These are phyloP conservation scores for Russula sp. DNA, from an alignment of 768 basidiomycete genomes.

Conservation along the genomic window DNA sequence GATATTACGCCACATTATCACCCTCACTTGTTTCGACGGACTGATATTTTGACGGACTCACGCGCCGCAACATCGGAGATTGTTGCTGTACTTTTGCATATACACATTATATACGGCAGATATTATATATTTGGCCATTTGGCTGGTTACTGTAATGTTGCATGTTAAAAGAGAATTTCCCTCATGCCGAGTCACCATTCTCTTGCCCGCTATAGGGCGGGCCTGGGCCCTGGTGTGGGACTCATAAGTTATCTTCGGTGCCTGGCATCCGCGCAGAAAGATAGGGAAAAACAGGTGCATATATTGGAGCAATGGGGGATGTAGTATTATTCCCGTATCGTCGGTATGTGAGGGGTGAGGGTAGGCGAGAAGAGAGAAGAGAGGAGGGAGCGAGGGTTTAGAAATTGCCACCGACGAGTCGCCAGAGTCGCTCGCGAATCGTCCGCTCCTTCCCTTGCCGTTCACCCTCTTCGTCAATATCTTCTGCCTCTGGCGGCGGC, in stretches of 20 bases:
- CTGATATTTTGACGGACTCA: not conserved
- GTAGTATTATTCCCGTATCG: not conserved
- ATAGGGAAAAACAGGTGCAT: not conserved
- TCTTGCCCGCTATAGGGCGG: no score
- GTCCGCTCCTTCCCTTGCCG: conserved; percentile 22
- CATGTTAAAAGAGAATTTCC: not conserved
- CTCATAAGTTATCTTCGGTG: no score
- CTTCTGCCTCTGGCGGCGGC: not conserved
- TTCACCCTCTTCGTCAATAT: conserved; percentile 9
- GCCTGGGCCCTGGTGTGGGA: no score
- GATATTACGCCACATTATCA: not conserved
- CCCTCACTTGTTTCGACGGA: not conserved
- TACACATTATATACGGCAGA: not conserved
- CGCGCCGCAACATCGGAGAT: not conserved
- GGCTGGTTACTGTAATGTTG: not conserved
- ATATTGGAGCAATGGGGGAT: not conserved
- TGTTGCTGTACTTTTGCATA: not conserved
- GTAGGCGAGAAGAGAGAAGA: not conserved
- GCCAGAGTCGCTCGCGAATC: conserved; percentile 28
- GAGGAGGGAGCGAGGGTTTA: not conserved
- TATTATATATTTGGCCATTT: not conserved
- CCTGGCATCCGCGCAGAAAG: no score
- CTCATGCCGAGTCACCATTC: no score
- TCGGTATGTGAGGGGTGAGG: not conserved
- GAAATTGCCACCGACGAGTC: conserved; percentile 24